These are phyloP conservation scores for Xylaria cubensis DNA, from an alignment of 495 filamentous ascomycete species.

Conservation along the genomic window DNA sequence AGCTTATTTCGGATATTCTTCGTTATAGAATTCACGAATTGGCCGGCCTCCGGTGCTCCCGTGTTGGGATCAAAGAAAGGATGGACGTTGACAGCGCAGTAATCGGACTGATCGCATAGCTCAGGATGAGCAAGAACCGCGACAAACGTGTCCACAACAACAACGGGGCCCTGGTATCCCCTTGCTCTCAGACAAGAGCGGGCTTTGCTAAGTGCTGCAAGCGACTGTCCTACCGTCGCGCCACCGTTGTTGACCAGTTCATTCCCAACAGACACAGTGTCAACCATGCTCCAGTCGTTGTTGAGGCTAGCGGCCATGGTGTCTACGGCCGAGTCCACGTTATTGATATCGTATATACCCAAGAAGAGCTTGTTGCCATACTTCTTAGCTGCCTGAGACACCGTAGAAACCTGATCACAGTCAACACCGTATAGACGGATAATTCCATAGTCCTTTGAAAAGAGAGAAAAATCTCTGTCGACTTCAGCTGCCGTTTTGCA, in stretches of 20 bases:
- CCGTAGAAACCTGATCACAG: conserved; percentile 71
- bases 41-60: conserved; percentile 63
- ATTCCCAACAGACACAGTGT: conserved; percentile 80
- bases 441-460: conserved; percentile 59
- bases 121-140: conserved; percentile 68
- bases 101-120: conserved; percentile 76
- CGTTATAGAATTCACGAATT: conserved; percentile 66
- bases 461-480: conserved; percentile 62
- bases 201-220: conserved; percentile 61
- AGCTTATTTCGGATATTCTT: conserved; percentile 45
- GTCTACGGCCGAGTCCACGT: conserved; percentile 59
- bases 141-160: conserved; percentile 79
- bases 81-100: conserved; percentile 81
- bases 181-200: conserved; percentile 61
- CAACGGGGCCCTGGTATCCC: conserved; percentile 77
- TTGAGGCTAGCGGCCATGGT: conserved; percentile 58
- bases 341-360: conserved; percentile 71
- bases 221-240: conserved; percentile 58
- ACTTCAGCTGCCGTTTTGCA: conserved; percentile 74
- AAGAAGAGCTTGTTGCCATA: conserved; percentile 71
- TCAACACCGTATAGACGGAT: conserved; percentile 84
- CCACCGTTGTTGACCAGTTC: conserved; percentile 73
- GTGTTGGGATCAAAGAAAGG: conserved; percentile 78
- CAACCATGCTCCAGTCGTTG: conserved; percentile 67
- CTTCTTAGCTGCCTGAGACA: conserved; percentile 63